These are phyloP conservation scores for Parascedosporium putredinis DNA, from an alignment of 2,329 filamentous ascomycete genomes.

Conservation along the genomic window DNA sequence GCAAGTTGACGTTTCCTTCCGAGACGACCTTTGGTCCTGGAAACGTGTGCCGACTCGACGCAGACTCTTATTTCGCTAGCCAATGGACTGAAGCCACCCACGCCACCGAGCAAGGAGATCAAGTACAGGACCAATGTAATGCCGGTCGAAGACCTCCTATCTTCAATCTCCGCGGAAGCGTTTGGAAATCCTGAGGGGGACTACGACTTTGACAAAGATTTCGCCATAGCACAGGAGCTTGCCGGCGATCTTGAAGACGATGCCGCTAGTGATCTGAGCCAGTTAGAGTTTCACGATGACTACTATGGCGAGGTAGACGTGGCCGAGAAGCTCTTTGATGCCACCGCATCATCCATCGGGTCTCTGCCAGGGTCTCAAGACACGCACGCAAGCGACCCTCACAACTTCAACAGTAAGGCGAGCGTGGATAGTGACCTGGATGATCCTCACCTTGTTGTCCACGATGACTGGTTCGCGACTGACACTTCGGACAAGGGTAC, in stretches of 20 bases:
- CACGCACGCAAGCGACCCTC: conserved; percentile 25
- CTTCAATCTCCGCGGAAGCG: conserved; percentile 81
- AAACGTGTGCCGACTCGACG: conserved; percentile 94
- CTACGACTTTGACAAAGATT: conserved; percentile 54
- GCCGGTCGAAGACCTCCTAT: conserved; percentile 77
- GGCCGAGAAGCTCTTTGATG: conserved; percentile 38
- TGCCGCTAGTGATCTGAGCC: conserved; percentile 21
- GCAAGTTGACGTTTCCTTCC: conserved; percentile 67
- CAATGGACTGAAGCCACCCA: conserved; percentile 72
- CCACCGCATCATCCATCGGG: conserved; percentile 18
- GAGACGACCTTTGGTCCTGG: conserved; percentile 82
- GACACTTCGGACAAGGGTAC: conserved; percentile 34
- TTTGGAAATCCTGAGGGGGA: conserved; percentile 54
- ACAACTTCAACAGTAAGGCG: conserved; percentile 13
- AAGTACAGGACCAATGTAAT: conserved; percentile 84
- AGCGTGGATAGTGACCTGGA: conserved; percentile 25
- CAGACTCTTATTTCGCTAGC: conserved; percentile 77
- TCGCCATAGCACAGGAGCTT: conserved; percentile 42
- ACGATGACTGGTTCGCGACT: conserved; percentile 61
- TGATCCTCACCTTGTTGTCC: conserved; percentile 56
- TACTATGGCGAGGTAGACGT: conserved; percentile 34
- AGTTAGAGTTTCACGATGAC: conserved; percentile 30
- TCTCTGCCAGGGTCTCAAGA: conserved; percentile 4
- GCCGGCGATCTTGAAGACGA: conserved; percentile 26
- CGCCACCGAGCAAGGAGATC: conserved; percentile 67